phyloP scores from a whole-genome alignment of 495 filamentous ascomycete species.

The Hypoxylon fragiforme region DNA sequence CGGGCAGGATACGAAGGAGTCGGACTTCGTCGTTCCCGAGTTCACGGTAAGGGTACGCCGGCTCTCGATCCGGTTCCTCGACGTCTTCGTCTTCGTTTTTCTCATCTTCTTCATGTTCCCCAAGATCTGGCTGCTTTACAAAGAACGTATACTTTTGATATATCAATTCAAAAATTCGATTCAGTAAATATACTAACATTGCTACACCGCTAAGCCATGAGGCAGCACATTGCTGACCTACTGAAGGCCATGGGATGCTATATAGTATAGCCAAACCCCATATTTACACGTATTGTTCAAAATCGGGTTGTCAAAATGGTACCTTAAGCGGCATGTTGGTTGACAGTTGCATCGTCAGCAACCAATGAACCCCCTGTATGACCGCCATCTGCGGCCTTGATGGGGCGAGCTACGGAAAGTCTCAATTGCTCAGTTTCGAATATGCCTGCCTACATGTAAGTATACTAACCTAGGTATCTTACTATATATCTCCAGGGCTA shows the following conservation, averaged over 20 bases:
- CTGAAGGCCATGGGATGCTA: neutral
- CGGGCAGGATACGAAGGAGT: constrained; percentile 22
- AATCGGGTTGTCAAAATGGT: too few species aligned
- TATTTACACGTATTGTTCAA: neutral
- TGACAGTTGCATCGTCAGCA: neutral
- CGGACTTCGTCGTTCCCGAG: constrained; percentile 15
- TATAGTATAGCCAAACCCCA: neutral
- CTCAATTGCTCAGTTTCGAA: too few species aligned
- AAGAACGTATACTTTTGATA: neutral
- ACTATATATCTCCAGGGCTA: too few species aligned
- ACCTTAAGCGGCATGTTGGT: neutral
- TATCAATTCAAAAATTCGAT: neutral
- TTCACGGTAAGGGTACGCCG: constrained; percentile 28
- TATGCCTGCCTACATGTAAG: too few species aligned
- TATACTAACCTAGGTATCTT: too few species aligned
- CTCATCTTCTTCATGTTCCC: neutral
- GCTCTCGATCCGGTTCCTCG: constrained; percentile 5
- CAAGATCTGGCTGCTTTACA: neutral
- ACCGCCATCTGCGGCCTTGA: too few species aligned
- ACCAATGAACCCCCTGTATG: constrained; percentile 20
- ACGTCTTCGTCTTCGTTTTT: neutral
- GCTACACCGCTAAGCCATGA: too few species aligned
- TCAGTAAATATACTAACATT: constrained; percentile 6
- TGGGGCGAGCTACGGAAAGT: too few species aligned
- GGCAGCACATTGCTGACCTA: too few species aligned